Percentiles rank a stretch among this genome's conserved stretches.
These are phyloP conservation scores for Trametes sanguinea DNA, from an alignment of 768 basidiomycete genomes.

Conservation along the genomic window DNA sequence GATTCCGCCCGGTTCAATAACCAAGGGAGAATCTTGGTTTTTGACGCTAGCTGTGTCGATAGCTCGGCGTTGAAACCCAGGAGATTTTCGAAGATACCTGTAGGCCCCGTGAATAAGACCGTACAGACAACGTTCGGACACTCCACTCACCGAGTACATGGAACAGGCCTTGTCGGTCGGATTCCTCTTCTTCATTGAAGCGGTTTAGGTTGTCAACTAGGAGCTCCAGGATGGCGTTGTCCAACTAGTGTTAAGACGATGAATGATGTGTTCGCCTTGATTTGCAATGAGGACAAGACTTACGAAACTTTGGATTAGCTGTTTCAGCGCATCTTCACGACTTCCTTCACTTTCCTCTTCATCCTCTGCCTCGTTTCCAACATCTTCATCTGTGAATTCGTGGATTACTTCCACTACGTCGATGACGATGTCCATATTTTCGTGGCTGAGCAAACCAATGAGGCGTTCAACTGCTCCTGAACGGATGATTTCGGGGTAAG, in stretches of 20 bases:
- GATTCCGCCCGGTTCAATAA: constrained; percentile 72
- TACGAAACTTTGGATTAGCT: constrained; percentile 77
- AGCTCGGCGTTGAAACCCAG: constrained; percentile 82
- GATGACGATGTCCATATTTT: constrained; percentile 97
- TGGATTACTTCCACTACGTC: constrained; percentile 91
- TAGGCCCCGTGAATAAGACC: background rate
- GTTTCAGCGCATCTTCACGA: constrained; percentile 67
- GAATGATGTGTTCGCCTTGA: background rate
- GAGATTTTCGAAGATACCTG: constrained; percentile 92
- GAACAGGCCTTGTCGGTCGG: constrained; percentile 90
- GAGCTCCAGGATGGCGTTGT: constrained; percentile 82
- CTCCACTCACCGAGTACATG: constrained; percentile 73
- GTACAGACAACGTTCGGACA: background rate
- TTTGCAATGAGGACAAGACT: constrained; percentile 31
- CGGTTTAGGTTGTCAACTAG: constrained; percentile 87
- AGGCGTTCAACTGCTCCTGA: constrained; percentile 71
- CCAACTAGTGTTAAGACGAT: constrained; percentile 51
- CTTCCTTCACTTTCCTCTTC: constrained; percentile 65
- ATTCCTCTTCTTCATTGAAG: constrained; percentile 88
- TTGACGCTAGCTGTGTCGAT: constrained; percentile 65
- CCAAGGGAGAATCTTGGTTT: constrained; percentile 80
- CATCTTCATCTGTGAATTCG: constrained; percentile 96
- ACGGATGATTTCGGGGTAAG: constrained; percentile 88
- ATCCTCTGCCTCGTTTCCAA: constrained; percentile 72
- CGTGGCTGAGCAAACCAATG: constrained; percentile 87